Base-by-base conservation (phyloP, 371 early-diverging fungal genomes). In the Mortierella sp. region DNA sequence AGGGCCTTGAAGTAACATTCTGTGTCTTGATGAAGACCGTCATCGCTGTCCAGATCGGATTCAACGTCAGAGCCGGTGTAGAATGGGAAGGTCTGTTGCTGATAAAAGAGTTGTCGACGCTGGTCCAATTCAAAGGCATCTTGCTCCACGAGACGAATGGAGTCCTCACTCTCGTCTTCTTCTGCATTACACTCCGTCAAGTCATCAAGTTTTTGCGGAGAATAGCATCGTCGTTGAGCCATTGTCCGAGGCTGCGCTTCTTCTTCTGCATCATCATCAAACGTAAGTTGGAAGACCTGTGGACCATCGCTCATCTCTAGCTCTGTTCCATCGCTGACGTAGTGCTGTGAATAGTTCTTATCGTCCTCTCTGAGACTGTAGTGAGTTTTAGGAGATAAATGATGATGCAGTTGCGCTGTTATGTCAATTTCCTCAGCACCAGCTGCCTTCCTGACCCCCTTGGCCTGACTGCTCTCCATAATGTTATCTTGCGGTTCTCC, bases 221-320 rank as follows among this genome's bases (percentile, higher is more conserved):
- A 9, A 44, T n/a, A 44, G 19, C 19, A 27, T 43, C 31, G 27
- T 4, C 21, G 14, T 0, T 12, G 19, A 14, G 6, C 8, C 21
- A 14, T 11, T 30, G 17, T 24, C n/a, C 2, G 21, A 30, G 31
- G 44, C 2, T 3, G 26, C 28, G 8, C 37, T 28, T 43, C 15
- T 24, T 15, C 50, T 12, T 19, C 21, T 3, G 31, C 23, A 14
- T 11, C 11, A 8, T 27, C 27, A 19, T 39, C 26, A n/a, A 37
- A 24, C 2, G 50, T 28, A 14, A 50, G 59, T 5, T 59, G 59
- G 11, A 59, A 41, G 27, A 41, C 49, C 12, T 59, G 59, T 0
- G 50, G 59, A 2, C 39, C 39, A 14, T 49, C 26, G 8, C 34
- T 23, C 50, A 47, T 28, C 17, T 41, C 41, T 14, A 42, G 30